These are phyloP conservation scores for Hippophae tibetana DNA, from an alignment of 306 rosid species.

Conservation along the genomic window DNA sequence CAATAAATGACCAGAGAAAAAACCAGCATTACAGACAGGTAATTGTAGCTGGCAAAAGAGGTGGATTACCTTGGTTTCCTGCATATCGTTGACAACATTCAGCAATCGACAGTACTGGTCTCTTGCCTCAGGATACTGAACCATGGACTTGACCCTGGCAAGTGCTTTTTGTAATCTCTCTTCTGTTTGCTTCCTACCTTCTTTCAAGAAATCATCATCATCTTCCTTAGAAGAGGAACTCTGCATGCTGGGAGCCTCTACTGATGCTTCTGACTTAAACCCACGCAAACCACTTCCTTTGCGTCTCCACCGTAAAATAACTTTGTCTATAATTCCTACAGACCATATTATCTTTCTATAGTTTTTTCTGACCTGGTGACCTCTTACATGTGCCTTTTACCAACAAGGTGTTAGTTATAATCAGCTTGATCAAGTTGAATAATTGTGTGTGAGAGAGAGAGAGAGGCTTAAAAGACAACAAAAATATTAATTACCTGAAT, in stretches of 20 bases:
- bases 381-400: conserved; percentile 79
- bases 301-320: conserved; percentile 77
- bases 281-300: conserved; percentile 89
- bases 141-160: conserved; percentile 88
- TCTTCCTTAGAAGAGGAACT: conserved; percentile 41
- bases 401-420: conserved; percentile 11
- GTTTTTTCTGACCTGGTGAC: conserved; percentile 80
- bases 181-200: conserved; percentile 80
- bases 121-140: conserved; percentile 83
- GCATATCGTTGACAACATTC: conserved; percentile 54
- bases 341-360: conserved; percentile 60
- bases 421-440: no score
- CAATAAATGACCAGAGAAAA: neutral
- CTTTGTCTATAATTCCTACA: conserved; percentile 75
- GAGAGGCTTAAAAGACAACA: neutral
- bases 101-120: conserved; percentile 69
- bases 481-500: conserved; percentile 50
- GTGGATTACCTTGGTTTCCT: conserved; percentile 55
- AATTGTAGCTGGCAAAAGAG: neutral
- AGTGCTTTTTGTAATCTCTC: conserved; percentile 76
- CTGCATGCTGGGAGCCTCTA: conserved; percentile 33
- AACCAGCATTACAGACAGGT: neutral
- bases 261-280: conserved; percentile 47
- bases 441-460: neutral
- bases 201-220: conserved; percentile 58